phyloP scores from a whole-genome alignment of 768 basidiomycete species.

The Hirschioporus abietinus region DNA sequence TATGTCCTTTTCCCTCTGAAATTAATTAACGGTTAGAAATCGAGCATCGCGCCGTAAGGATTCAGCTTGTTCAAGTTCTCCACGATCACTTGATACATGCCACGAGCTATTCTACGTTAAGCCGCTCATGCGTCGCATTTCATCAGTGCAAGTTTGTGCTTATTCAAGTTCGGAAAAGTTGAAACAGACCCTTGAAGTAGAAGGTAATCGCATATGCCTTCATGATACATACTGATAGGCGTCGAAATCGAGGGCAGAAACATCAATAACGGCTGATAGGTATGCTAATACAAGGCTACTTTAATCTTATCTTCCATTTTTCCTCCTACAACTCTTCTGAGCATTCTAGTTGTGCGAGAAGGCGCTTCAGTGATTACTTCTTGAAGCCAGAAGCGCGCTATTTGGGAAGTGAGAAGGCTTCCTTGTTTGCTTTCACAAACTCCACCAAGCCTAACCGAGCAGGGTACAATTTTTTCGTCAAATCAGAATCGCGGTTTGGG shows the following conservation, averaged over 20 bases:
- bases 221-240: too few relatives aligned
- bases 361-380: not conserved
- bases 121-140: not conserved
- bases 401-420: not conserved
- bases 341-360: not conserved
- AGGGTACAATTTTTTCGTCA: not conserved
- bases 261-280: not conserved
- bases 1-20: not conserved
- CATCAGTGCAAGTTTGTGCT: not conserved
- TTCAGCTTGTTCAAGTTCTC: not conserved
- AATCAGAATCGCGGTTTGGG: constrained; percentile 2
- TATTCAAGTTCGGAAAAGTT: not conserved
- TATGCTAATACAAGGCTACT: not conserved
- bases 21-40: not conserved
- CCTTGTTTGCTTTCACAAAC: not conserved
- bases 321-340: not conserved
- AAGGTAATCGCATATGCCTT: not conserved
- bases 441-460: not conserved
- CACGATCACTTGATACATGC: not conserved
- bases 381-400: not conserved
- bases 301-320: not conserved
- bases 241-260: not conserved
- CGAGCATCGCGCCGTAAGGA: too few relatives aligned
- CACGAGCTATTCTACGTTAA: not conserved
- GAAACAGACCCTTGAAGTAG: not conserved